Percentiles rank a stretch among this genome's conserved stretches.
These are phyloP conservation scores for Paraphaeosphaeria sporulosa DNA, from an alignment of 2,329 filamentous ascomycete genomes.

Conservation along the genomic window DNA sequence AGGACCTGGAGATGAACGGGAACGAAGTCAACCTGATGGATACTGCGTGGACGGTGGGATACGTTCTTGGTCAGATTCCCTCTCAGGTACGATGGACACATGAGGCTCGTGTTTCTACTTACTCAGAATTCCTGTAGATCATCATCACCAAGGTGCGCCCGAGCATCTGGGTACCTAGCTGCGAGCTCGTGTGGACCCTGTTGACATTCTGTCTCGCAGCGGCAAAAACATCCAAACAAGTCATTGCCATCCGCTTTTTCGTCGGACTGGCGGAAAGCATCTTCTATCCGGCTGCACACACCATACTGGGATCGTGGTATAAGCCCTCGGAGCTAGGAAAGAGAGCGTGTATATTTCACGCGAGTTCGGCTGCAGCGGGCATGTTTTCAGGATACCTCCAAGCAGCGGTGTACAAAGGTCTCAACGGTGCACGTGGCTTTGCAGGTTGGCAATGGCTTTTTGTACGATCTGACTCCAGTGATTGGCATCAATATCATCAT, in stretches of 20 bases:
- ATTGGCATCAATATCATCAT: neutral
- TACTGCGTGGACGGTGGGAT: constrained; percentile 29
- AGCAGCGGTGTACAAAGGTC: constrained; percentile 61
- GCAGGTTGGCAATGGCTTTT: constrained; percentile 41
- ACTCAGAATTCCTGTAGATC: neutral
- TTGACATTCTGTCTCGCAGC: constrained; percentile 15
- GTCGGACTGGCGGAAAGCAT: constrained; percentile 12
- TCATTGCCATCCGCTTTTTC: constrained; percentile 20
- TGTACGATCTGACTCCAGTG: neutral
- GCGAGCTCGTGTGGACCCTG: constrained; percentile 14
- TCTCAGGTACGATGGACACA: neutral
- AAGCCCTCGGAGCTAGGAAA: neutral
- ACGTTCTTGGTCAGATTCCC: constrained; percentile 16
- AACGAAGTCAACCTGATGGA: constrained; percentile 34
- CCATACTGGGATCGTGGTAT: constrained; percentile 7
- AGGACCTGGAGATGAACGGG: constrained; percentile 31
- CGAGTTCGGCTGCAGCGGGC: neutral
- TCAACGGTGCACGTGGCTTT: constrained; percentile 66
- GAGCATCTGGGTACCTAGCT: constrained; percentile 12
- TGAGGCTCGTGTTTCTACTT: too few relatives aligned
- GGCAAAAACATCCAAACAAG: constrained; percentile 11
- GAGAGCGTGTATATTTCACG: constrained; percentile 7
- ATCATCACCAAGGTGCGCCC: constrained; percentile 15
- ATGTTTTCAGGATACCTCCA: constrained; percentile 50
- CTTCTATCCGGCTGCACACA: constrained; percentile 13